Evolutionary conservation across 441 rosid genomes (phyloP), one percentile per base, ranked within the genome.

Genomic region (Corymbia calophylla): DNA sequence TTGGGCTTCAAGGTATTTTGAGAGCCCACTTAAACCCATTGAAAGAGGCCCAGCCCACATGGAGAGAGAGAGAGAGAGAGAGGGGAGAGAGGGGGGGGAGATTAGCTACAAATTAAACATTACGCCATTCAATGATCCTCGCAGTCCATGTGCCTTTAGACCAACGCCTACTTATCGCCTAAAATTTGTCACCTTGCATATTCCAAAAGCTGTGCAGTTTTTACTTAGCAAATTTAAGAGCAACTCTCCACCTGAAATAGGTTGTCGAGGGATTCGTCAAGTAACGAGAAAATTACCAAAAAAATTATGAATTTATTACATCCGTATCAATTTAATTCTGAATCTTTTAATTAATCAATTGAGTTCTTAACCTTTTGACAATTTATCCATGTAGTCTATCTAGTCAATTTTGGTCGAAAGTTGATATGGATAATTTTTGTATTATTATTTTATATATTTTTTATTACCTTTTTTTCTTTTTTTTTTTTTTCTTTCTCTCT

Each of bases 291-390:
- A 58, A 58, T 58, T 9, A 25, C n/a, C 23, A 25, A 25, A 23
- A 58, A 58, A 9, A 0, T 58, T 1, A 58, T 25, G 25, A 58
- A 58, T 9, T 3, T 10, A 25, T 58, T 58, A 58, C n/a, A 58
- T 0, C 5, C 17, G n/a, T 58, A 1, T 4, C 25, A 25, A 23
- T 58, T 58, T 0, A 58, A 6, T 25, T 0, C 4, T 58, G 25
- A 25, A 58, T 0, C 0, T 58, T 0, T 58, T 25, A 58, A 58
- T 56, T 56, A 1, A 4, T 13, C 25, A 56, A 23, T 56, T 23
- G 6, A 56, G 29, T 56, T 23, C 0, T 4, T 0, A 10, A 58
- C 7, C 3, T 4, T 25, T 58, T 58, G 64, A 58, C 25, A 25
- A 58, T 58, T 58, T 58, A 29, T 56, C 1, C 23, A 10, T 58